Evolutionary conservation across 768 basidiomycete genomes (phyloP), one percentile per base, ranked within the genome.

Genomic region (Macrolepiota dolichaula): DNA sequence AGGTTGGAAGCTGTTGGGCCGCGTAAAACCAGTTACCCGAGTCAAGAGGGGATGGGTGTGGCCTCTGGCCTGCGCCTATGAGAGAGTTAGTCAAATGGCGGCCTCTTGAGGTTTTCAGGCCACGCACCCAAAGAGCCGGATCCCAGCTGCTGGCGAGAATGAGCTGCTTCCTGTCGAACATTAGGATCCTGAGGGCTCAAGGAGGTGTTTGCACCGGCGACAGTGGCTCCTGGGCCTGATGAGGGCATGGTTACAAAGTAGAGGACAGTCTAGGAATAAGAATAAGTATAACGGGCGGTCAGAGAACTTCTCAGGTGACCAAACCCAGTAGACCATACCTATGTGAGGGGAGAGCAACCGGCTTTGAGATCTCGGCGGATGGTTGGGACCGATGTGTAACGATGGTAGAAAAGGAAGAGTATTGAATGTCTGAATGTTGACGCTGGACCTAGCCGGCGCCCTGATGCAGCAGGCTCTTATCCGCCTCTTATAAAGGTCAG

Each of bases 161-260:
- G 64, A 49, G 63, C 44, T 51, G 56, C 67, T 64, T 64, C 65
- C 57, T 65, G 68, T 59, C 64, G 63, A 64, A 60, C 69, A 57
- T 63, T 63, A 47, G 65, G 44, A 65, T 58, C 63, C 51, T 66
- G 66, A 56, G 65, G 37, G 57, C 52, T 65, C 68, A 70, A 62
- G 66, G 66, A 64, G 65, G 62, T 71, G 62, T 65, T 62, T 66
- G 68, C 67, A 53, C 73, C 72, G 71, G 74, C 54, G 67, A 61
- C 66, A 67, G 59, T 55, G 68, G 69, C 71, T 69, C 72, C 73
- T 66, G 70, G 66, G 17, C 62, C 56, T 70, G 73, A 73, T 69
- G 73, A 71, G 46, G 70, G 69, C 72, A 74, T 75, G 59, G 64
- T 42, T 53, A 11, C 32, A 32, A 36, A 44, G 57, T 27, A 36